phyloP scores from a whole-genome alignment of 2,329 filamentous ascomycete species.

The Hypomyces rosellus region DNA sequence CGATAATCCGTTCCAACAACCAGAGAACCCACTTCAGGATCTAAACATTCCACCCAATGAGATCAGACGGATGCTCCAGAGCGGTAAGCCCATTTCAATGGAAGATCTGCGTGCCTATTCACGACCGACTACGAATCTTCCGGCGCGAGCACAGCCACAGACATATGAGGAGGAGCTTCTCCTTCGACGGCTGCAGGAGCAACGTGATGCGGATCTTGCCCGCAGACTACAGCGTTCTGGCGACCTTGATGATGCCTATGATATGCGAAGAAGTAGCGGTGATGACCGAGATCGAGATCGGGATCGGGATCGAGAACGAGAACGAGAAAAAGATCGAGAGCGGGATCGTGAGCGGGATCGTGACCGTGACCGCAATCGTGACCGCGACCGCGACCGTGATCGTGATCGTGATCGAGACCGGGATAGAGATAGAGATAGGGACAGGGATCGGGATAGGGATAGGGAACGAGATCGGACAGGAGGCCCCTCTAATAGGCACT shows the following conservation, averaged over 20 bases:
- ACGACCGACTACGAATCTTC: constrained; percentile 13
- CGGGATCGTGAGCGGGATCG: background rate
- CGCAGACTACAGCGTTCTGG: constrained; percentile 31
- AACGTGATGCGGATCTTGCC: constrained; percentile 37
- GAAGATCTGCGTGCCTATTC: constrained; percentile 9
- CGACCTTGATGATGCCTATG: constrained; percentile 2
- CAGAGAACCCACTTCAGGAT: constrained; percentile 32
- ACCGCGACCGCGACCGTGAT: background rate
- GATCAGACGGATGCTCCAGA: constrained; percentile 9
- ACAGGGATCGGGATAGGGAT: background rate
- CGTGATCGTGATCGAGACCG: background rate
- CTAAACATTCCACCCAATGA: constrained; percentile 38
- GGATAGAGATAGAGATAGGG: background rate
- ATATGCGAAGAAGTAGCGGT: background rate
- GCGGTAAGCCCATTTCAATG: constrained; percentile 6
- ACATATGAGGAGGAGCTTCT: constrained; percentile 43
- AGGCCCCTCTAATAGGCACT: constrained; percentile 39
- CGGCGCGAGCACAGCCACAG: constrained; percentile 19
- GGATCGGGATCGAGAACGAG: background rate
- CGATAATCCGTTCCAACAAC: constrained; percentile 6
- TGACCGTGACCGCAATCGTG: background rate
- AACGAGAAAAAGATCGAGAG: background rate
- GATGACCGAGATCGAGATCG: background rate
- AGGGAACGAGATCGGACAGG: background rate
- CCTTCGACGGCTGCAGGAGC: constrained; percentile 40